Percentiles rank a stretch among this genome's conserved stretches.
These are phyloP conservation scores for Ceratobasidium sp. DNA, from an alignment of 1,284 basidiomycete species.

Conservation along the genomic window DNA sequence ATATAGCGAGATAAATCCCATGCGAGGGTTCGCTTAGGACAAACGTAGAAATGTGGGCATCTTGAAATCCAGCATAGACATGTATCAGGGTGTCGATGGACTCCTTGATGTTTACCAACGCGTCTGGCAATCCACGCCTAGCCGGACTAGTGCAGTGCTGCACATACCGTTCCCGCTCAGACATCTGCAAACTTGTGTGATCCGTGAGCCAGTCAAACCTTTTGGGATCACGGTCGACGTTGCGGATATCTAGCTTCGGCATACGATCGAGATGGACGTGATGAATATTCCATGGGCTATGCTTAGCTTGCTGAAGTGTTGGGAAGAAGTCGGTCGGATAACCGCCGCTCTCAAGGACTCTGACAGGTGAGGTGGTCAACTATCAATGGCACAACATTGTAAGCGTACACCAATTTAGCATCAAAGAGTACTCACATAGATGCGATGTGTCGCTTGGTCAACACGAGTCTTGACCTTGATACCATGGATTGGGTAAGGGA, in stretches of 20 bases:
- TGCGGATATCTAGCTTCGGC: constrained; percentile 9
- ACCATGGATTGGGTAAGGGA: not conserved
- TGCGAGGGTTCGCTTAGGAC: not conserved
- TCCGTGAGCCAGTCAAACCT: not conserved
- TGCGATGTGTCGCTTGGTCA: too few relatives aligned
- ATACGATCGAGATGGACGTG: constrained; percentile 17
- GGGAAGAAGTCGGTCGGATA: constrained; percentile 7
- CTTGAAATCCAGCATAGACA: not conserved
- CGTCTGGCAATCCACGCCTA: not conserved
- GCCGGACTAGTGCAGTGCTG: not conserved
- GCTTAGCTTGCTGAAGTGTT: not conserved
- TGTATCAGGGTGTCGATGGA: not conserved
- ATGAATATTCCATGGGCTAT: constrained; percentile 25
- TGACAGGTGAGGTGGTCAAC: not conserved
- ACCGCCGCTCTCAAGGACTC: not conserved
- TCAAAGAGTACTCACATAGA: not conserved
- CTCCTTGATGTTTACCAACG: constrained; percentile 16
- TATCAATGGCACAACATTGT: too few relatives aligned
- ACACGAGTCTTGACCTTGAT: not conserved
- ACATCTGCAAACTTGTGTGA: constrained; percentile 3
- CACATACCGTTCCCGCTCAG: not conserved
- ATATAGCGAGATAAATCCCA: not conserved
- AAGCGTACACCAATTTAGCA: not conserved
- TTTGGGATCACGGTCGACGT: constrained; percentile 1
- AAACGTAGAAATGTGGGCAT: not conserved